Evolutionary conservation across 768 basidiomycete genomes (phyloP), one percentile per base, ranked within the genome.

Genomic region (Lactarius deliciosus): DNA sequence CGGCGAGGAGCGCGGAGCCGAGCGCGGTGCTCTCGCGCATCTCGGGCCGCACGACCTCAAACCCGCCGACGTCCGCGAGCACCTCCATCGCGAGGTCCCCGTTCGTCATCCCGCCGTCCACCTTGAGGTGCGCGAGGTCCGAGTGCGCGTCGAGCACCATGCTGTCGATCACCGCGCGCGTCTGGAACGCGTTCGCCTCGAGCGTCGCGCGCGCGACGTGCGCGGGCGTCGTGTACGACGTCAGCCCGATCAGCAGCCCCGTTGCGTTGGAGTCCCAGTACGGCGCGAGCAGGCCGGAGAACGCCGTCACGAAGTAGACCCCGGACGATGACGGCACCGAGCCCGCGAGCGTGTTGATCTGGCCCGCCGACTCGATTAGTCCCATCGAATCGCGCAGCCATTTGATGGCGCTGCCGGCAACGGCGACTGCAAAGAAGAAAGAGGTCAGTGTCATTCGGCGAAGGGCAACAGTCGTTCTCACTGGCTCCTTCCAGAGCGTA

Each of bases 71-170:
- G 75, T 97, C 90, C 4, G 92, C 92, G 66, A 96, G 82, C 57
- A 96, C 79, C 72, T 84, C 81, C 94, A 96, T 93, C 64, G 89
- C 91, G 34, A 91, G 76, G 73, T 96, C 93, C 40, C 92, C 92
- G 70, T 96, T 96, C 13, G 95, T 97, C 91, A 97, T 96, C 18
- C 95, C 94, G n/a, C 97, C 97, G 76, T 98, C 97, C 41, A 99
- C 96, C 76, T 90, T 96, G 69, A 99, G 86, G 71, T 90, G 84
- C 73, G 89, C 88, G 62, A 97, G 82, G 57, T 91, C 87, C 5
- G 81, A 80, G 18, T 83, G 84, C n/a, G 92, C 90, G 78, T 99
- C 96, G 62, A 91, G 79, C 75, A 91, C 89, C 91, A 99, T 99
- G 73, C 92, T 90, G 75, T 98, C 94, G 57, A 98, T 83, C 71